Evolutionary conservation across 75 land plant genomes (phyloP).

Genomic region (Adiantum capillusveneris): DNA sequence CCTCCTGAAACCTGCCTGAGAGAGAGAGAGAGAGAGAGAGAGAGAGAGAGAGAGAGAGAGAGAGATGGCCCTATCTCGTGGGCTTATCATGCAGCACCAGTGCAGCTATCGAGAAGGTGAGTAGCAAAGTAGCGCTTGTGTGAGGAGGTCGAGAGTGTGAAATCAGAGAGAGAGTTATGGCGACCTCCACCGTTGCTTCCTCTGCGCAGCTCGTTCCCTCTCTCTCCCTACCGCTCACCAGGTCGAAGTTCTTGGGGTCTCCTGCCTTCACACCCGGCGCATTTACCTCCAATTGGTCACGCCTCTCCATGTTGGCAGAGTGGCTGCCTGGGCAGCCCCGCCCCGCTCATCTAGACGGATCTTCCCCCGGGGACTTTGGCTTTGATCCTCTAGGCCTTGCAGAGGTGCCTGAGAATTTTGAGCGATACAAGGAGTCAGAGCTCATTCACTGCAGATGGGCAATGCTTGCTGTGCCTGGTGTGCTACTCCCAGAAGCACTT

Average conservation of each 20-base stretch:
- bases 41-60: too few relatives aligned
- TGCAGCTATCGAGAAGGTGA: too few relatives aligned
- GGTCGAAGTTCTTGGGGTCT: constrained; percentile 4
- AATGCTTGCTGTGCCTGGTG: constrained; percentile 70
- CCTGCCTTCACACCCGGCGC: background rate
- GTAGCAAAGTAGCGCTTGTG: too few relatives aligned
- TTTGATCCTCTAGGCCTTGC: constrained; percentile 92
- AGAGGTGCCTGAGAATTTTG: too few relatives aligned
- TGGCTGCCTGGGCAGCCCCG: constrained; percentile 98
- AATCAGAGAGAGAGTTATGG: constrained; percentile 6
- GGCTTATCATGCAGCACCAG: too few relatives aligned
- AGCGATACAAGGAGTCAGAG: too few relatives aligned
- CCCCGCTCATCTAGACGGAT: constrained; percentile 92
- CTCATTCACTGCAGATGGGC: constrained; percentile 99
- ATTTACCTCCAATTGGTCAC: constrained; percentile 9
- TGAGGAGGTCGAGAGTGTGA: background rate
- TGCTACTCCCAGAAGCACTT: too few relatives aligned
- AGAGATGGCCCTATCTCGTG: too few relatives aligned
- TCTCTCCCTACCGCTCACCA: background rate
- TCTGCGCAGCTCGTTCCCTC: background rate
- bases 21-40: too few relatives aligned
- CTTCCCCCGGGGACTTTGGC: constrained; percentile 98
- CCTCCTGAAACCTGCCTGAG: too few relatives aligned
- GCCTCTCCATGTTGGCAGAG: constrained; percentile 70
- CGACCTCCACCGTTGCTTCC: constrained; percentile 5